Conservation (phyloP, 2,329 filamentous ascomycete genomes). For the Fusarium virguliforme region DNA sequence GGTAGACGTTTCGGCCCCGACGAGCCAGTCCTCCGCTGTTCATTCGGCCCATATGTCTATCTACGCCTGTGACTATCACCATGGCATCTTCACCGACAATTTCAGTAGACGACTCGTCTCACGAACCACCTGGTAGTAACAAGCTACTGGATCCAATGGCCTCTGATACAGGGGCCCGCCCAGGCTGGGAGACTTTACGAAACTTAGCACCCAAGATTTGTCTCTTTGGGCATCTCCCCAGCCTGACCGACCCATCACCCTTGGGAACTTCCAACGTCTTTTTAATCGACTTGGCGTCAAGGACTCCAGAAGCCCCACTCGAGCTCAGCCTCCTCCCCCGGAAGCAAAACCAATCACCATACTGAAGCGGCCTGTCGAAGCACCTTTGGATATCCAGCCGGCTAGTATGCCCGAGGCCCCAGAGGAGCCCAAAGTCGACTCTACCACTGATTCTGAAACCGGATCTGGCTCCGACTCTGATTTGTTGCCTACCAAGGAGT, state of each 20-base stretch:
- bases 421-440: slow-evolving; percentile 7
- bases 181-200: slow-evolving; percentile 42
- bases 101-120: slow-evolving; percentile 34
- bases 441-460: slow-evolving; percentile 35
- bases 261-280: slow-evolving; percentile 42
- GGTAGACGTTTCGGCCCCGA: slow-evolving; percentile 10
- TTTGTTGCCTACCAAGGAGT: slow-evolving; percentile 29
- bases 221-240: slow-evolving; percentile 29
- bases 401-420: not conserved
- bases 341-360: slow-evolving; percentile 30
- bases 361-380: slow-evolving; percentile 18
- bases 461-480: slow-evolving; percentile 46
- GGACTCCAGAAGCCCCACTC: not conserved
- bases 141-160: not conserved
- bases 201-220: slow-evolving; percentile 22
- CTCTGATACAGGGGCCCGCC: not conserved
- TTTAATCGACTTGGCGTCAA: slow-evolving; percentile 35
- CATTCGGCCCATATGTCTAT: slow-evolving; percentile 29
- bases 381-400: not conserved
- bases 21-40: slow-evolving; percentile 3
- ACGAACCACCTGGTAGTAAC: slow-evolving; percentile 40
- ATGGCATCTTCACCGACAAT: slow-evolving; percentile 34
- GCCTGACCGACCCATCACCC: slow-evolving; percentile 12
- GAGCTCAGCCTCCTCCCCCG: not conserved
- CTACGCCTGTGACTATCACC: slow-evolving; percentile 19